Base-by-base conservation (phyloP, 768 basidiomycete genomes). In the Sarcodon aspratus region DNA sequence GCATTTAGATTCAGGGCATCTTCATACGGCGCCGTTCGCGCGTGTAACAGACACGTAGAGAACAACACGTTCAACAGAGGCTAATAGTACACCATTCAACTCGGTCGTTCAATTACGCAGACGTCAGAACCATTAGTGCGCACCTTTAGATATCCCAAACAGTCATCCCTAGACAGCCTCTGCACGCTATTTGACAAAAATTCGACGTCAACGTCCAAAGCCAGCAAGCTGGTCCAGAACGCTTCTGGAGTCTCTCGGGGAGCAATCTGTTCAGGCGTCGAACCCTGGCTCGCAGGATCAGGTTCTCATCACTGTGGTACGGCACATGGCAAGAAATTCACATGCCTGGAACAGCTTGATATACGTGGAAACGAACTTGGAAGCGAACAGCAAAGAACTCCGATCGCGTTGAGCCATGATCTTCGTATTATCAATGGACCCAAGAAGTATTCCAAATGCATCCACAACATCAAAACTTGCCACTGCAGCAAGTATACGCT, bases 211-310 rank as follows among this genome's bases (percentile, higher is more conserved):
- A 78, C 67, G 1, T 77, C 72, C 38, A 82, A 65, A 31, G 68
- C 60, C 31, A 84, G 68, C 7, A 80, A 60, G 49, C 70, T 68
- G 5, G 69, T 62, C 70, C 75, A 85, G 62, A 82, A 78, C 45
- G 66, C 5, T 65, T 60, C 7, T 64, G 57, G 46, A 71, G 63
- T 27, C 71, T 69, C 42, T 67, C 68, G 6, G 76, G 72, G 33
- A 7, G 61, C 61, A 44, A 79, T 71, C 44, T 72, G 63, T 32
- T 60, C 57, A 9, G 74, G 69, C 18, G 68, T 57, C 31, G 68
- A 55, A 10, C 79, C 75, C 60, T 78, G 42, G 13, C 21, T 45
- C 15, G 46, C 48, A 38, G 42, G 7, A 36, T 44, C 12, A 18
- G 34, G 21, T 10, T 48, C 45, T 46, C 36, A n/a, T 15, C 8